These are phyloP conservation scores for Neurospora tetrasperma DNA, from an alignment of 495 filamentous ascomycete species.

Conservation along the genomic window DNA sequence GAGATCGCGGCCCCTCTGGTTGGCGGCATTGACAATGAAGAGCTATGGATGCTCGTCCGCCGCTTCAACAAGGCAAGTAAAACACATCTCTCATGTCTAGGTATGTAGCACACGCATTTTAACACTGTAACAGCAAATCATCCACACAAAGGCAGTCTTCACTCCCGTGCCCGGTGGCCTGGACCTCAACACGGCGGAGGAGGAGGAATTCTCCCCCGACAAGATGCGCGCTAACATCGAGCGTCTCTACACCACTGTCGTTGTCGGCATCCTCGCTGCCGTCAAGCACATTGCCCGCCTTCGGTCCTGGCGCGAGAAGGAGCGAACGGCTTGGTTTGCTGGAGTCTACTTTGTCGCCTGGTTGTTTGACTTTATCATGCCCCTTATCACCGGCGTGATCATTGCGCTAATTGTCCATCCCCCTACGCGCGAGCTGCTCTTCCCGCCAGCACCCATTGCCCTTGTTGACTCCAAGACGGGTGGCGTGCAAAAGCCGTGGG, in stretches of 20 bases:
- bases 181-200: constrained; percentile 72
- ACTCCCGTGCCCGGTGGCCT: constrained; percentile 43
- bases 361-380: constrained; percentile 64
- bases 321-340: constrained; percentile 58
- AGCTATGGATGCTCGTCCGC: constrained; percentile 70
- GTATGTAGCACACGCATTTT: no score
- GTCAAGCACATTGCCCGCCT: constrained; percentile 67
- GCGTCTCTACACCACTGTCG: constrained; percentile 72
- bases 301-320: constrained; percentile 68
- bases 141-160: constrained; percentile 65
- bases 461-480: constrained; percentile 53
- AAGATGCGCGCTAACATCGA: constrained; percentile 76
- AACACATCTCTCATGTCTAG: no score
- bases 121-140: constrained; percentile 56
- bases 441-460: constrained; percentile 63
- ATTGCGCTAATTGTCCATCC: constrained; percentile 60
- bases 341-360: constrained; percentile 63
- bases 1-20: constrained; percentile 53
- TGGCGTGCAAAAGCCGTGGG: constrained; percentile 56
- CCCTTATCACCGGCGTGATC: constrained; percentile 43
- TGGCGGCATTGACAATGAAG: constrained; percentile 68
- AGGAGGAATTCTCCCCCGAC: constrained; percentile 80
- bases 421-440: constrained; percentile 50
- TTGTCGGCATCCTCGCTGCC: constrained; percentile 54
- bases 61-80: constrained; percentile 69